phyloP scores from a whole-genome alignment of 768 basidiomycete genomes.

The Gloeostereum incarnatum region DNA sequence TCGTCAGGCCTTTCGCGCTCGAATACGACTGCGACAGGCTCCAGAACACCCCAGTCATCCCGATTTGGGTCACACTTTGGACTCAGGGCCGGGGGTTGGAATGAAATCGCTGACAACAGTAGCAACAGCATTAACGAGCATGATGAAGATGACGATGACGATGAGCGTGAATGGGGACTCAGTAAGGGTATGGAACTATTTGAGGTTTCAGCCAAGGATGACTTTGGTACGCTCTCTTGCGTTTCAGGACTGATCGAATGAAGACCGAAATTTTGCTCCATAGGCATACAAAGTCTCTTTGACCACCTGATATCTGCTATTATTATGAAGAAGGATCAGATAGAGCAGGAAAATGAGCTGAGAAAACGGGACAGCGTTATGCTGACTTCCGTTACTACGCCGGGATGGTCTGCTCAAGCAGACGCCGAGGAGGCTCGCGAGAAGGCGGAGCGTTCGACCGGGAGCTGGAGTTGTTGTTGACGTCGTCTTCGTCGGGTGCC shows the following conservation, averaged over 20 bases:
- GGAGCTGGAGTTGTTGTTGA: slow-evolving; percentile 69
- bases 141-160: slow-evolving; percentile 43
- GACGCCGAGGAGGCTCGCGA: slow-evolving; percentile 69
- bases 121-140: slow-evolving; percentile 62
- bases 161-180: slow-evolving; percentile 66
- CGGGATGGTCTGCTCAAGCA: slow-evolving; percentile 72
- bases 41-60: slow-evolving; percentile 42
- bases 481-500: slow-evolving; percentile 16
- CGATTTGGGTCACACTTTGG: slow-evolving; percentile 52
- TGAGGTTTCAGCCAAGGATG: slow-evolving; percentile 89
- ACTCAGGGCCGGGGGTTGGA: slow-evolving; percentile 40
- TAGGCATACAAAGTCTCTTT: slow-evolving; percentile 79
- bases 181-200: slow-evolving; percentile 82
- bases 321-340: slow-evolving; percentile 66
- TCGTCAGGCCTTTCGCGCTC: slow-evolving; percentile 34
- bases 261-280: not conserved
- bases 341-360: slow-evolving; percentile 74
- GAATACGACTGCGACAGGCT: slow-evolving; percentile 32
- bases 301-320: slow-evolving; percentile 73
- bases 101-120: slow-evolving; percentile 48
- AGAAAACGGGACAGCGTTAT: slow-evolving; percentile 81
- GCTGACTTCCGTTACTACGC: slow-evolving; percentile 51
- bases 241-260: slow-evolving; percentile 2
- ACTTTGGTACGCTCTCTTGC: slow-evolving; percentile 51
- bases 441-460: slow-evolving; percentile 35